Conservation (phyloP, 2,329 filamentous ascomycete species). For the Diaporthe eres region DNA sequence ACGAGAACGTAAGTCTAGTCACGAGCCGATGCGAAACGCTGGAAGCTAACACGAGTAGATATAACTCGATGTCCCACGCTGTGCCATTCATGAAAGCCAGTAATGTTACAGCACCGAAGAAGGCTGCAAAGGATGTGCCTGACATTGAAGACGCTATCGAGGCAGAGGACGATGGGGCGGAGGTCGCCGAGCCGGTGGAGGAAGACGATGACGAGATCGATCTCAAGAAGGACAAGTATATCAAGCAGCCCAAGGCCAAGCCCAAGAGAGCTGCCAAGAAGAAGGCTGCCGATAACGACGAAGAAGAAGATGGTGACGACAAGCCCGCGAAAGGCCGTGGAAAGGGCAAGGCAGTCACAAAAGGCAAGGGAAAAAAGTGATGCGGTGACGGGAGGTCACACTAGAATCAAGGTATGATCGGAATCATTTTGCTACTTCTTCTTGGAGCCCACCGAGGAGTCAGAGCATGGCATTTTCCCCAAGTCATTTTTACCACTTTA, state of each 20-base stretch:
- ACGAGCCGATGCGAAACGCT: constrained; percentile 37
- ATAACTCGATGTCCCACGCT: constrained; percentile 89
- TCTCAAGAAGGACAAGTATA: constrained; percentile 94
- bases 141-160: constrained; percentile 98
- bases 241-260: constrained; percentile 89
- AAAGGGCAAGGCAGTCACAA: constrained; percentile 58
- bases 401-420: constrained; percentile 22
- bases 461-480: background rate
- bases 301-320: constrained; percentile 64
- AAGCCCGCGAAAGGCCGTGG: constrained; percentile 66
- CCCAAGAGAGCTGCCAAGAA: constrained; percentile 56
- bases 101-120: constrained; percentile 80
- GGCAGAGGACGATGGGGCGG: constrained; percentile 88
- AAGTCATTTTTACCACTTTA: background rate
- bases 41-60: constrained; percentile 63
- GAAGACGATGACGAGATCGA: constrained; percentile 86
- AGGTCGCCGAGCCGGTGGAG: constrained; percentile 68
- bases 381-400: background rate
- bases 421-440: constrained; percentile 1
- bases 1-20: constrained; percentile 80
- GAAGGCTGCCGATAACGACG: constrained; percentile 63
- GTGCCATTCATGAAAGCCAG: constrained; percentile 97
- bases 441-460: background rate
- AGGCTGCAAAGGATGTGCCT: constrained; percentile 80
- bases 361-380: constrained; percentile 64